Percentiles rank a stretch among this genome's conserved stretches.
These are phyloP conservation scores for Agarophyton chilense DNA, from an alignment of 23 red algal species.

Conservation along the genomic window DNA sequence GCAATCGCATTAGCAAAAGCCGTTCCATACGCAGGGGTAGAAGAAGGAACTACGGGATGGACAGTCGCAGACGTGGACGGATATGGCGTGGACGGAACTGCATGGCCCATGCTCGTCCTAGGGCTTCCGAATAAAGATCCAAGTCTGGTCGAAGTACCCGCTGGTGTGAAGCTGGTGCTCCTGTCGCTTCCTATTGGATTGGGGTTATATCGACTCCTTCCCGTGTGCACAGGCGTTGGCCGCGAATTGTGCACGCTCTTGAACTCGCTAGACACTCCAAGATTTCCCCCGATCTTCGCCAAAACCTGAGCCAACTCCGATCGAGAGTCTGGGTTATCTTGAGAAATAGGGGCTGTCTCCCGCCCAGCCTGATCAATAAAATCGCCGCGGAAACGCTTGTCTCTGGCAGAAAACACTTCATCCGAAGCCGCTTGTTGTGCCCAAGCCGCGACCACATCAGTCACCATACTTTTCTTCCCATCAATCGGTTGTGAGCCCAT, in stretches of 20 bases:
- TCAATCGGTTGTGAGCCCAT: not conserved
- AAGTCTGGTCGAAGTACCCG: not conserved
- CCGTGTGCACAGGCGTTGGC: not conserved
- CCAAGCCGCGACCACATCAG: constrained; percentile 51
- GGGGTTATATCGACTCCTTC: not conserved
- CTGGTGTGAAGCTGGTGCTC: not conserved
- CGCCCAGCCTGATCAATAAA: constrained; percentile 26
- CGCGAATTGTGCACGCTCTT: not conserved
- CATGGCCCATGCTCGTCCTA: not conserved
- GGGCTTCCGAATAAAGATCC: constrained; percentile 57
- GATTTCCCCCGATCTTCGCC: constrained; percentile 40
- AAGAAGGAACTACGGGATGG: not conserved
- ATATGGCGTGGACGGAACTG: not conserved
- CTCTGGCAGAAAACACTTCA: constrained; percentile 49
- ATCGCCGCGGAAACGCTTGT: not conserved
- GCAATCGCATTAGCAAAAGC: not conserved
- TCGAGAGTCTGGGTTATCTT: constrained; percentile 21
- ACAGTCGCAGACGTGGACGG: not conserved
- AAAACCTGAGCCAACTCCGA: constrained; percentile 54
- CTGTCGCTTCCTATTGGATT: not conserved
- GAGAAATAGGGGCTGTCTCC: not conserved
- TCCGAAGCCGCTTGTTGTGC: constrained; percentile 49
- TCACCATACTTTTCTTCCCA: not conserved
- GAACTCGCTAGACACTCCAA: constrained; percentile 57
- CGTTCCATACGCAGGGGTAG: not conserved